Conservation (phyloP, 176 grass and related monocot genomes). For the Rhipidocladum racemiflorum region DNA sequence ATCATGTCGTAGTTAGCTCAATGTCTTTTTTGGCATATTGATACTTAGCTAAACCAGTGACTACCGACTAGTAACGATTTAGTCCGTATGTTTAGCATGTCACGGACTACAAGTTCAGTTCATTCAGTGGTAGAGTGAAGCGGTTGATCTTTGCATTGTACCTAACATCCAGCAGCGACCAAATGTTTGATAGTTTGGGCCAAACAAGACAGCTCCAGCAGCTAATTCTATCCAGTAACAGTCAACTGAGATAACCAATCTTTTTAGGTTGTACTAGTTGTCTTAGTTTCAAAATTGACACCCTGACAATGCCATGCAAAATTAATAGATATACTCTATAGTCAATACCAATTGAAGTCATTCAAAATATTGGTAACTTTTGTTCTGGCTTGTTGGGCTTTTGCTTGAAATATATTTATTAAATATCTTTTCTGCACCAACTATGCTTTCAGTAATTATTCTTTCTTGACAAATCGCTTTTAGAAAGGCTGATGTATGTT, state of each 20-base stretch:
- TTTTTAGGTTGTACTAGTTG: background rate
- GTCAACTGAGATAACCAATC: background rate
- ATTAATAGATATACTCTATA: background rate
- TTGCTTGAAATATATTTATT: constrained; percentile 13
- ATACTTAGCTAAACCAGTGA: background rate
- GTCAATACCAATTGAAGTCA: background rate
- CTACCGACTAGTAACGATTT: background rate
- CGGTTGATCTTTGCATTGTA: background rate
- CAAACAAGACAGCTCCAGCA: background rate
- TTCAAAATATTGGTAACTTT: background rate
- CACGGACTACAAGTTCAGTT: background rate
- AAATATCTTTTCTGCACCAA: background rate
- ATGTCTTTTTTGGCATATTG: background rate
- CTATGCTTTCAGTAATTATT: background rate
- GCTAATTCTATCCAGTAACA: background rate
- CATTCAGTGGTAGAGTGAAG: background rate
- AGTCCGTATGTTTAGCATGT: background rate
- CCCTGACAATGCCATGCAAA: background rate
- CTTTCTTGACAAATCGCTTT: background rate
- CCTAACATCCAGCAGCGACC: background rate
- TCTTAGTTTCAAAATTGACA: background rate
- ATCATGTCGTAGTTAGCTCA: background rate
- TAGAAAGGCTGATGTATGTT: background rate
- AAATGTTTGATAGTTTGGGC: background rate
- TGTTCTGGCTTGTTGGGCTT: background rate